Evolutionary conservation across 306 rosid genomes (phyloP).

Genomic region (Castanea mollissima): DNA sequence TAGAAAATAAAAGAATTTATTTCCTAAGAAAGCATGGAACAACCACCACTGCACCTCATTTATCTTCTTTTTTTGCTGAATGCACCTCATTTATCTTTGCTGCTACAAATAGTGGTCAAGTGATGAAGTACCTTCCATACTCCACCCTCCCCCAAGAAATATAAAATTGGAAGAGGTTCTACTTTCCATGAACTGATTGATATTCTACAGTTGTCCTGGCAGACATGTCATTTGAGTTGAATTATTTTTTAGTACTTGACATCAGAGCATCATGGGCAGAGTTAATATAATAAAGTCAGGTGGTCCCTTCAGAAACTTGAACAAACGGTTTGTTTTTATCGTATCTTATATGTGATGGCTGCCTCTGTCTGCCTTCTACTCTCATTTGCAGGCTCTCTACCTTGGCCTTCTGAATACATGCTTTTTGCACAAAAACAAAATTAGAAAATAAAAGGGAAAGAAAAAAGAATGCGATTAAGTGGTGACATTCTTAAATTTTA

Average conservation of each 20-base stretch:
- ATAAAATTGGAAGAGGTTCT: neutral
- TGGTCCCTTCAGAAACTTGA: conserved; percentile 21
- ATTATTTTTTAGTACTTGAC: conserved; percentile 11
- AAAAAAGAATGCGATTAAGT: neutral
- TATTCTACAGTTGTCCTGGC: conserved; percentile 30
- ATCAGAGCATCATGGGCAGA: conserved; percentile 36
- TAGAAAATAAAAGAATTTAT: conserved; percentile 11
- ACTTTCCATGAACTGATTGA: conserved; percentile 3
- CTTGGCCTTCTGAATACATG: conserved; percentile 4
- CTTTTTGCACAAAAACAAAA: neutral
- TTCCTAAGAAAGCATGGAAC: neutral
- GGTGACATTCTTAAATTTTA: neutral
- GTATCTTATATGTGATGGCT: conserved; percentile 1
- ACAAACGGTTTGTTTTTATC: conserved; percentile 27
- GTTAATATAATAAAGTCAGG: conserved; percentile 13
- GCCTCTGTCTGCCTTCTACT: conserved; percentile 10
- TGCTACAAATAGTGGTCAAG: conserved; percentile 4
- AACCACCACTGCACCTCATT: neutral
- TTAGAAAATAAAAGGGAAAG: neutral
- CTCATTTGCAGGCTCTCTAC: conserved; percentile 10
- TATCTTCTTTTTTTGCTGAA: neutral
- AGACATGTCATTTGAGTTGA: neutral
- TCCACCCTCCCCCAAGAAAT: neutral
- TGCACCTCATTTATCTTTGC: neutral
- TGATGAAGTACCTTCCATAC: conserved; percentile 5